These are phyloP conservation scores for Arthroderma sp. DNA, from an alignment of 2,329 filamentous ascomycete species.

Conservation along the genomic window DNA sequence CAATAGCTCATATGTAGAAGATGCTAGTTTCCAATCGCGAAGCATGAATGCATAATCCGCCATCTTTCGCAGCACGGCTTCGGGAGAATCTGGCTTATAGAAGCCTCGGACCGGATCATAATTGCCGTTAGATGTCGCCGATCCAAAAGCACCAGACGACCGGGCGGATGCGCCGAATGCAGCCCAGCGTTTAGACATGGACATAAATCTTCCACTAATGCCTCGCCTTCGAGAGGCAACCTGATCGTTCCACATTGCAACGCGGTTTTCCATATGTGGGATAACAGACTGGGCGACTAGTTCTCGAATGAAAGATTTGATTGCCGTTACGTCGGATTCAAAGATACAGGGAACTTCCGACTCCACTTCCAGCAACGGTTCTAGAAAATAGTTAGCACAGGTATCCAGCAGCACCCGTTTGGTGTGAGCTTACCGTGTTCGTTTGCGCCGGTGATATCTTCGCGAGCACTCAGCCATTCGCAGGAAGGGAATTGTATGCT, in stretches of 20 bases:
- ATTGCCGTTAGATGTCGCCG: conserved; percentile 39
- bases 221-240: conserved; percentile 82
- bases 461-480: conserved; percentile 78
- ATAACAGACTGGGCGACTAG: conserved; percentile 91
- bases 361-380: conserved; percentile 10
- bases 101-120: conserved; percentile 69
- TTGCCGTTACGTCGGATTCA: conserved; percentile 78
- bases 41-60: conserved; percentile 97
- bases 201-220: conserved; percentile 86
- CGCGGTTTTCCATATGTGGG: conserved; percentile 87
- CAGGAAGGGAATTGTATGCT: conserved; percentile 66
- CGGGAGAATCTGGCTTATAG: conserved; percentile 70
- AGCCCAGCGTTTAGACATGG: conserved; percentile 78
- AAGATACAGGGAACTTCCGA: conserved; percentile 51
- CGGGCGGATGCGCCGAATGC: conserved; percentile 60
- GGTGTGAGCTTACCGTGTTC: conserved; percentile 38
- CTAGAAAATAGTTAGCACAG: conserved; percentile 5
- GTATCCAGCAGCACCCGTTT: not conserved
- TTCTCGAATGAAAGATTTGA: conserved; percentile 81
- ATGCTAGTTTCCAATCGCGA: conserved; percentile 83
- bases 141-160: conserved; percentile 41
- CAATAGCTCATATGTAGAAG: conserved; percentile 83
- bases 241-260: conserved; percentile 93
- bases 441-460: conserved; percentile 66
- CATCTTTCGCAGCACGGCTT: conserved; percentile 83